These are phyloP conservation scores for Penicillium antarcticum DNA, from an alignment of 495 filamentous ascomycete genomes.

Conservation along the genomic window DNA sequence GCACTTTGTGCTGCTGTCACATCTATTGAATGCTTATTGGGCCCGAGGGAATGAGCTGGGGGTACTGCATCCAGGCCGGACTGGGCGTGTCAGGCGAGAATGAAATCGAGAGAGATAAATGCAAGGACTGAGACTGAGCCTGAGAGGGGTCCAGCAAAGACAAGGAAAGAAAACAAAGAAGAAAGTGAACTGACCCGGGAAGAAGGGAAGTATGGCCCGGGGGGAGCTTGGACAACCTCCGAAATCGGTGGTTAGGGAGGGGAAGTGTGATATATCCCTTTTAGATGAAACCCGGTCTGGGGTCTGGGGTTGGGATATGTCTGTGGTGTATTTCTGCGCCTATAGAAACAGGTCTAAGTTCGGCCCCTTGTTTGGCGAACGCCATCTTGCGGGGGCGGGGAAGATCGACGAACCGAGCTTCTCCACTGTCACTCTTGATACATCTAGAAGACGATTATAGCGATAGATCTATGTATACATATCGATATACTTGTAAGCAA, in stretches of 20 bases:
- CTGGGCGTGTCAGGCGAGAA: conserved; percentile 1
- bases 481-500: no score
- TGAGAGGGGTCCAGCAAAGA: neutral
- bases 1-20: neutral
- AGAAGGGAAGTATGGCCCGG: neutral
- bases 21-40: conserved; percentile 2
- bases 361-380: neutral
- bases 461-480: no score
- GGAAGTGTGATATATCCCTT: no score
- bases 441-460: no score
- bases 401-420: neutral
- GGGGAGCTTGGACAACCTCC: neutral
- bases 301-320: no score
- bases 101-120: neutral
- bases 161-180: conserved; percentile 2
- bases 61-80: conserved; percentile 7
- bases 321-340: no score
- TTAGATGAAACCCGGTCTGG: no score
- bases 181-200: neutral
- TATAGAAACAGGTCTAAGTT: no score
- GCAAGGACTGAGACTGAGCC: conserved; percentile 1
- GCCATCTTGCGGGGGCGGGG: neutral
- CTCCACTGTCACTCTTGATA: neutral
- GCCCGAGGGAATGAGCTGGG: neutral
- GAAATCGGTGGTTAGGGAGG: no score